Evolutionary conservation across 2,329 filamentous ascomycete species (phyloP), one percentile per base, ranked within the genome.

Genomic region (Purpureocillium lavendulum): DNA sequence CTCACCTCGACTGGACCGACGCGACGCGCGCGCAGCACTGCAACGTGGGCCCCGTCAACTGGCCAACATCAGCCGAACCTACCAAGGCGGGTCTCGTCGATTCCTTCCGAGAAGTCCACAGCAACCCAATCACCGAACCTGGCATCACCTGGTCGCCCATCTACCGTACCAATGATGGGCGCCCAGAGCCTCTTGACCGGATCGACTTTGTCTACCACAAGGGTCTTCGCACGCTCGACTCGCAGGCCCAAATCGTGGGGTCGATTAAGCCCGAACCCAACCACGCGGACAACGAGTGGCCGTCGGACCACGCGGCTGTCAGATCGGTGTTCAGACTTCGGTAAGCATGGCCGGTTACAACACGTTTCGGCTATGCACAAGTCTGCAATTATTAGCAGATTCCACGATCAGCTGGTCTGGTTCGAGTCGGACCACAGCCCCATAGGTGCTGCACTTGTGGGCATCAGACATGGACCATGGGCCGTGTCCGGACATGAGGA

Each of bases 191-290:
- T 0, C 48, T 58, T 35, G 65, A 67, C 40, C 45, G 65, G 12
- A 67, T 68, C 29, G 64, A 67, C 45, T 67, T 66, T 39, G 55
- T 67, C 16, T 65, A 65, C 29, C 54, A 64, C 49, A 60, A 60
- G 41, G 62, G 62, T 1, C 42, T 67, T 4, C 50, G 49, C 26
- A 54, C 60, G 1, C 26, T 57, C 0, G 49, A 48, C n/a, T 63
- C 63, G 1, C 43, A 53, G 7, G 47, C 47, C 0, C 16, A 59
- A 1, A 48, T 67, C 1, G 54, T 59, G 1, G 64, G 64, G 3
- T 46, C 53, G 2, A 62, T 62, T 0, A 53, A 47, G 36, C 45
- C 59, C 3, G 40, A 52, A 35, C 64, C 64, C 1, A 44, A 61
- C 38, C 53, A 64, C 32, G 36, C 45, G 39, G 38, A 62, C 8